phyloP scores from a whole-genome alignment of 805 yeast species.

The Millerago galiae region DNA sequence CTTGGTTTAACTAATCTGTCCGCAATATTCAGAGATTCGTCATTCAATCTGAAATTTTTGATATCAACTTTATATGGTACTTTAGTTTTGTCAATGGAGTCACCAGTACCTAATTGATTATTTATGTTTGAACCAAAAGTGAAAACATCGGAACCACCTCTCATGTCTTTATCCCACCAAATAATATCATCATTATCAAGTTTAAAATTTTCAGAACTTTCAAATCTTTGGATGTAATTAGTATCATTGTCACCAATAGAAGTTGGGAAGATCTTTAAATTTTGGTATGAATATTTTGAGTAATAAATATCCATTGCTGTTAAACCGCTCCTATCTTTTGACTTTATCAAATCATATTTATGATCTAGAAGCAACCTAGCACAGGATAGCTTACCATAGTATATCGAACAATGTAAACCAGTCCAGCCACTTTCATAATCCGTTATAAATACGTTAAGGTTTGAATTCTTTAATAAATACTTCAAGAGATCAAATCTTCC shows the following conservation, averaged over 20 bases:
- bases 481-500: constrained; percentile 43
- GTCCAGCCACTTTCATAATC: constrained; percentile 84
- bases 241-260: constrained; percentile 27
- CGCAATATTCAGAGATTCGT: constrained; percentile 14
- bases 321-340: constrained; percentile 62
- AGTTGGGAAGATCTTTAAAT: constrained; percentile 37
- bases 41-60: constrained; percentile 10
- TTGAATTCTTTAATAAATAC: constrained; percentile 39
- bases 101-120: constrained; percentile 61
- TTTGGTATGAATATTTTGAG: constrained; percentile 32
- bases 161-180: constrained; percentile 34
- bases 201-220: constrained; percentile 2
- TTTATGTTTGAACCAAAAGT: constrained; percentile 61
- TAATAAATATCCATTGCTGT: constrained; percentile 64
- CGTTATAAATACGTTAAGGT: constrained; percentile 36
- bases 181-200: constrained; percentile 9
- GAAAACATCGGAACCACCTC: constrained; percentile 55
- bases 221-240: constrained; percentile 14
- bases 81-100: constrained; percentile 43
- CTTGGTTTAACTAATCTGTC: constrained; percentile 35
- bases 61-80: constrained; percentile 34
- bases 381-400: constrained; percentile 48
- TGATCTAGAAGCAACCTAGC: constrained; percentile 37
- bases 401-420: constrained; percentile 65
- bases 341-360: constrained; percentile 34